Evolutionary conservation across 2,329 filamentous ascomycete genomes (phyloP).

Genomic region (Drechslerella coelobrocha): DNA sequence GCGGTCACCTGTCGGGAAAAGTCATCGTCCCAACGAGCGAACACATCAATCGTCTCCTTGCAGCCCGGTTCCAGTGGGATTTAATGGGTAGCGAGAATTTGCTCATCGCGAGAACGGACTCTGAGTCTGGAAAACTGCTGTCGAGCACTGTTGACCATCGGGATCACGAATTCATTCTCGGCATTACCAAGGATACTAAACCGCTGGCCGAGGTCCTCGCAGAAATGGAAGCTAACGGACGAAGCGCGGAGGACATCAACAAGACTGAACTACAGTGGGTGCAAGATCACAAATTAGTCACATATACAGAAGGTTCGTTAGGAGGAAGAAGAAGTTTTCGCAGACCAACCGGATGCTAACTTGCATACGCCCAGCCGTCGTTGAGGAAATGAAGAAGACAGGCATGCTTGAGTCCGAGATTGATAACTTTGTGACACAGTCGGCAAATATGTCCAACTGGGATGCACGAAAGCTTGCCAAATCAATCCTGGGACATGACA

Average conservation of each 20-base stretch:
- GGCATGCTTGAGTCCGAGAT: conserved; percentile 70
- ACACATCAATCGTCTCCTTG: conserved; percentile 93
- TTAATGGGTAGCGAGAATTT: conserved; percentile 96
- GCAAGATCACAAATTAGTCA: conserved; percentile 80
- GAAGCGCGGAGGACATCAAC: conserved; percentile 80
- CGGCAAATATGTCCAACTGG: conserved; percentile 59
- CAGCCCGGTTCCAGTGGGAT: conserved; percentile 96
- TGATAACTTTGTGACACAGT: conserved; percentile 67
- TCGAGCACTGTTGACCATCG: conserved; percentile 90
- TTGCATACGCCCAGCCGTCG: conserved; percentile 67
- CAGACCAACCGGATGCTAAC: conserved; percentile 2
- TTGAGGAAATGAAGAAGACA: conserved; percentile 73
- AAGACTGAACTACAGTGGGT: conserved; percentile 87
- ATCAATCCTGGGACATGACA: conserved; percentile 55
- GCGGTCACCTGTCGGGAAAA: conserved; percentile 93
- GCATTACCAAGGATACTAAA: conserved; percentile 74
- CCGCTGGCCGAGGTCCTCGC: conserved; percentile 88
- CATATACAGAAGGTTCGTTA: conserved; percentile 77
- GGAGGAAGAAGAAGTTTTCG: not conserved
- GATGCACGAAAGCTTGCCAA: conserved; percentile 75
- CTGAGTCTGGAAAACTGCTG: conserved; percentile 87
- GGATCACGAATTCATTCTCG: conserved; percentile 96
- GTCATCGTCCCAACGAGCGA: conserved; percentile 92
- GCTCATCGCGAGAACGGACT: conserved; percentile 92
- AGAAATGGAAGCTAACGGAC: conserved; percentile 82